phyloP scores from a whole-genome alignment of 768 basidiomycete genomes.

The Saitozyma podzolica region DNA sequence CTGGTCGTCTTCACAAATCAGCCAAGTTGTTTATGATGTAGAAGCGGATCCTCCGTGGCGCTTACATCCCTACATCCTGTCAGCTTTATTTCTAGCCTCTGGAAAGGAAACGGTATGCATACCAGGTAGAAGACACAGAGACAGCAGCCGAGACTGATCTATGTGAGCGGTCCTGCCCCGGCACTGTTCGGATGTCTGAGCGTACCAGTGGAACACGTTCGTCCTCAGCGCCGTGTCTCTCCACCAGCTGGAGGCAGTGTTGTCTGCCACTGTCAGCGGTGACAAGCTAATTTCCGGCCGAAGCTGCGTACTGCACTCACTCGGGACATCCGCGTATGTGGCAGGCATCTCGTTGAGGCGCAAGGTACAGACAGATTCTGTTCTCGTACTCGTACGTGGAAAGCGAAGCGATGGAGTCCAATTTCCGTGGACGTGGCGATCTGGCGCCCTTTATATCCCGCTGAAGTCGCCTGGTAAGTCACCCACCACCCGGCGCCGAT shows the following conservation, averaged over 20 bases:
- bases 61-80: slow-evolving; percentile 8
- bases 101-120: slow-evolving; percentile 3
- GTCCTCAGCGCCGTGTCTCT: slow-evolving; percentile 14
- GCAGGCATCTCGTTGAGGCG: too few relatives aligned
- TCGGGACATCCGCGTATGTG: too few relatives aligned
- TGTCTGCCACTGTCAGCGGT: slow-evolving; percentile 10
- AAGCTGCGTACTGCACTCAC: too few relatives aligned
- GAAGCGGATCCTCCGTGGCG: not conserved
- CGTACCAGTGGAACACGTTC: slow-evolving; percentile 22
- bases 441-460: too few relatives aligned
- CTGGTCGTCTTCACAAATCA: slow-evolving; percentile 21
- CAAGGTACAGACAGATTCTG: too few relatives aligned
- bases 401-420: too few relatives aligned
- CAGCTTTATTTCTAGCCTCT: not conserved
- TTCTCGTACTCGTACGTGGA: too few relatives aligned
- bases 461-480: too few relatives aligned
- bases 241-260: slow-evolving; percentile 27
- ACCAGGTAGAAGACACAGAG: slow-evolving; percentile 30
- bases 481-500: too few relatives aligned
- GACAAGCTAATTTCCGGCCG: too few relatives aligned
- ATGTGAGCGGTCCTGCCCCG: slow-evolving; percentile 7
- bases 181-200: slow-evolving; percentile 12
- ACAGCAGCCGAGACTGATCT: slow-evolving; percentile 10
- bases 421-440: too few relatives aligned
- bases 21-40: not conserved